Evolutionary conservation across 179 eudicot genomes (phyloP).

Genomic region (Silene noctiflora): DNA sequence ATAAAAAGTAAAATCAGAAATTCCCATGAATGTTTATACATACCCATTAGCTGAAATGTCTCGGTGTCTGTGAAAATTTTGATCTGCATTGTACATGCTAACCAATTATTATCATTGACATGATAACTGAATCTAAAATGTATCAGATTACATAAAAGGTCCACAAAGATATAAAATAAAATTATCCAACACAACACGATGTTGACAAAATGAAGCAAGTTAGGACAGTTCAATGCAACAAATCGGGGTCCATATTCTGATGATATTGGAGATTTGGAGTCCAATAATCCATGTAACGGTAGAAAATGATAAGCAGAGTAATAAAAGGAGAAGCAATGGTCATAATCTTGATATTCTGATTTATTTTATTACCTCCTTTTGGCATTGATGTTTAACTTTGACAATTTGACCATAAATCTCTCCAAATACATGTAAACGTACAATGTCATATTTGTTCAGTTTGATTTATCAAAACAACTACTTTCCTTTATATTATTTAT

Average conservation of each 20-base stretch:
- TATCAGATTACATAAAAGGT: not conserved
- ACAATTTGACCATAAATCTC: not conserved
- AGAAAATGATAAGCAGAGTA: not conserved
- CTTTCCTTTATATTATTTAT: not conserved
- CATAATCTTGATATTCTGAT: not conserved
- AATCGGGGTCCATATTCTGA: not conserved
- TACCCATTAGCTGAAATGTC: conserved; percentile 39
- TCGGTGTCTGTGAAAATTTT: conserved; percentile 38
- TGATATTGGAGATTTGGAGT: not conserved
- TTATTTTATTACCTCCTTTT: not conserved
- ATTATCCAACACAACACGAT: not conserved
- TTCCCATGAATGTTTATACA: conserved; percentile 6
- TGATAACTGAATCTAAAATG: not conserved
- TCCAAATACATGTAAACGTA: not conserved
- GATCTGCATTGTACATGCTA: conserved; percentile 24
- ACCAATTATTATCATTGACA: conserved; percentile 18
- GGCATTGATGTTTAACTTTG: not conserved
- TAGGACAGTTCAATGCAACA: not conserved
- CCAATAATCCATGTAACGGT: not conserved
- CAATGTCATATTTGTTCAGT: not conserved
- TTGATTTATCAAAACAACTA: not conserved
- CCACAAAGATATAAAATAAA: not conserved
- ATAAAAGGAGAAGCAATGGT: not conserved
- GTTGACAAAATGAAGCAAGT: not conserved
- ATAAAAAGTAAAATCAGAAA: not conserved